These are phyloP conservation scores for Alternaria sp. DNA, from an alignment of 2,329 filamentous ascomycete species.

Conservation along the genomic window DNA sequence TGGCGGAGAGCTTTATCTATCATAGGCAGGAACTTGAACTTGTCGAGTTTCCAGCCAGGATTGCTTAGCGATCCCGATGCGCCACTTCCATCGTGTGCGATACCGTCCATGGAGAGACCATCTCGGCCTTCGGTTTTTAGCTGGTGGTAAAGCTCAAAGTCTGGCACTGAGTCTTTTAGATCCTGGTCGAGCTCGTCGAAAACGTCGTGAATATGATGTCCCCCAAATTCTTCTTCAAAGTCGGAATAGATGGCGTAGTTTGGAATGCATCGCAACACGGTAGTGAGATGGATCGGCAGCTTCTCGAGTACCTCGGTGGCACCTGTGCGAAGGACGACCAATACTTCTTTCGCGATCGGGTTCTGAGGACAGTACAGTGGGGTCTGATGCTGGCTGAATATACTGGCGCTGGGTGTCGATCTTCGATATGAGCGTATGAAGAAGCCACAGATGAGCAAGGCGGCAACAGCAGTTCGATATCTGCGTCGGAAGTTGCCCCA, in stretches of 20 bases:
- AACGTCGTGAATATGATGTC: conserved; percentile 36
- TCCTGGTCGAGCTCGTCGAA: conserved; percentile 30
- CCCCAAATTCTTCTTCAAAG: conserved; percentile 32
- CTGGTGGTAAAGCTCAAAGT: conserved; percentile 41
- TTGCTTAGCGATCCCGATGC: conserved; percentile 7
- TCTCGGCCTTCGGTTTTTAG: conserved; percentile 32
- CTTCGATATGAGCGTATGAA: conserved; percentile 1
- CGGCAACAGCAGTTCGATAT: background rate
- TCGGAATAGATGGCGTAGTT: conserved; percentile 45
- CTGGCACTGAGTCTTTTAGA: conserved; percentile 27
- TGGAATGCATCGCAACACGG: conserved; percentile 43
- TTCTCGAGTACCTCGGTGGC: conserved; percentile 62
- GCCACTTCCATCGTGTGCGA: conserved; percentile 21
- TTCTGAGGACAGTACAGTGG: background rate
- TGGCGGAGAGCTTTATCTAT: conserved; percentile 31
- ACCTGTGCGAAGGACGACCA: conserved; percentile 62
- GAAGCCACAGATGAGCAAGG: conserved; percentile 2
- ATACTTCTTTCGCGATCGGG: conserved; percentile 46
- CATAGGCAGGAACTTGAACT: conserved; percentile 45
- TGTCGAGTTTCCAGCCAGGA: conserved; percentile 36
- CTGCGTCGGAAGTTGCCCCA: conserved; percentile 1
- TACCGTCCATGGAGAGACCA: conserved; percentile 13
- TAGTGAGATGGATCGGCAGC: conserved; percentile 51
- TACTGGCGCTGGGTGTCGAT: background rate
- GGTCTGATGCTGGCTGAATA: background rate